Conservation (phyloP, 768 basidiomycete species). For the Mrakia gelida region DNA sequence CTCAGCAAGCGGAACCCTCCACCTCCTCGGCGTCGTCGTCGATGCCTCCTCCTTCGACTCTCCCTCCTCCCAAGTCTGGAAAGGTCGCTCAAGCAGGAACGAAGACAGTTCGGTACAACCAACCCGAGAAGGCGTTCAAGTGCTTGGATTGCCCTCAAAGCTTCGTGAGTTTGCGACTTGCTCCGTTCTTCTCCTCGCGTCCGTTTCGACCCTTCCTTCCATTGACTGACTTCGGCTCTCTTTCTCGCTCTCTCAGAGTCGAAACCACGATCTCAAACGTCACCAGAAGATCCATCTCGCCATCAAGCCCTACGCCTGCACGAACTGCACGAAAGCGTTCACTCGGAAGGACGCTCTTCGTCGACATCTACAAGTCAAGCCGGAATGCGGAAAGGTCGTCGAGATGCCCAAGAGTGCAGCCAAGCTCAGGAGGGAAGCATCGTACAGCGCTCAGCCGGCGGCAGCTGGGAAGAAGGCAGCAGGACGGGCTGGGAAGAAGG, state of each 20-base stretch:
- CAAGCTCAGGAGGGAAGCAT: background rate
- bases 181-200: background rate
- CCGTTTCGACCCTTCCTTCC: background rate
- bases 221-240: background rate
- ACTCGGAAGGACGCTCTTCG: conserved; percentile 45
- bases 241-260: conserved; percentile 36
- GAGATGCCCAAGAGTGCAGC: conserved; percentile 26
- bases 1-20: background rate
- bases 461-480: background rate
- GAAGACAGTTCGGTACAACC: conserved; percentile 3
- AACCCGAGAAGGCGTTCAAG: conserved; percentile 42
- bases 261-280: conserved; percentile 46
- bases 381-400: conserved; percentile 26
- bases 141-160: conserved; percentile 46
- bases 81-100: background rate
- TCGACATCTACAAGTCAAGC: conserved; percentile 44
- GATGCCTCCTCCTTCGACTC: background rate
- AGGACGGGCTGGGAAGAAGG: background rate
- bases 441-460: background rate
- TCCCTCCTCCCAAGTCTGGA: background rate
- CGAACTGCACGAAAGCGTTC: conserved; percentile 45
- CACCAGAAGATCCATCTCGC: conserved; percentile 45
- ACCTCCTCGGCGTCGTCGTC: background rate
- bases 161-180: conserved; percentile 44
- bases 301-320: conserved; percentile 45